Evolutionary conservation across 1,139 yeast species (phyloP), one percentile per base, ranked within the genome.

Genomic region (Scheffersomyces stambukii): DNA sequence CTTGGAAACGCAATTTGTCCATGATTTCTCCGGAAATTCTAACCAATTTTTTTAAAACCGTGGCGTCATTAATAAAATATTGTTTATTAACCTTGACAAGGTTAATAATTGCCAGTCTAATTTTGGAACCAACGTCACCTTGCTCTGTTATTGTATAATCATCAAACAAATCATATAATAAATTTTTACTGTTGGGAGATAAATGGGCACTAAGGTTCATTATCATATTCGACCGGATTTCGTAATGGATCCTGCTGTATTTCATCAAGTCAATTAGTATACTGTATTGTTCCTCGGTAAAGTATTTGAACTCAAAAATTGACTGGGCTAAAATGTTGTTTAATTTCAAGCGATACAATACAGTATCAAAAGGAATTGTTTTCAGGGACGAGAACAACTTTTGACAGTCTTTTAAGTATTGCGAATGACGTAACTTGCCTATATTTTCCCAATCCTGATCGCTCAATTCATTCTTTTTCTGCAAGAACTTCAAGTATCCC

Each of bases 101-200:
- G 1, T 40, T 33, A 6, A 80, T 47, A 4, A 75, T 47, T 6
- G 48, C 37, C 5, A 81, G 52, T 29, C 96, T 63, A 1, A 86
- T 71, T 48, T 77, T 71, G 21, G 86, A 75, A 2, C 96, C 96
- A 9, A 81, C 84, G 52, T 81, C 91, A 11, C 91, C 91, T 48
- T 77, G 82, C 29, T 73, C 75, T 0, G 86, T 77, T 3, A 68
- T 57, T 0, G 88, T 76, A 43, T 81, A 80, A 41, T 81, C 89
- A 40, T 77, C 76, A 23, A 81, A 51, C 24, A 66, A 58, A 3
- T 25, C 35, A 22, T 36, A 29, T 9, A 3, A 15, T 15, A 5
- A 19, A 13, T 3, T 13, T 13, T 30, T 68, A 60, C 44, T 76
- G 79, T 0, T 84, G 71, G 0, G 95, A n/a, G n/a, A 93, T 13